Percentiles rank a stretch among this genome's conserved stretches.
Evolutionary conservation across 2,329 filamentous ascomycete species (phyloP).

Genomic region (Pseudohalonectria lignicola): DNA sequence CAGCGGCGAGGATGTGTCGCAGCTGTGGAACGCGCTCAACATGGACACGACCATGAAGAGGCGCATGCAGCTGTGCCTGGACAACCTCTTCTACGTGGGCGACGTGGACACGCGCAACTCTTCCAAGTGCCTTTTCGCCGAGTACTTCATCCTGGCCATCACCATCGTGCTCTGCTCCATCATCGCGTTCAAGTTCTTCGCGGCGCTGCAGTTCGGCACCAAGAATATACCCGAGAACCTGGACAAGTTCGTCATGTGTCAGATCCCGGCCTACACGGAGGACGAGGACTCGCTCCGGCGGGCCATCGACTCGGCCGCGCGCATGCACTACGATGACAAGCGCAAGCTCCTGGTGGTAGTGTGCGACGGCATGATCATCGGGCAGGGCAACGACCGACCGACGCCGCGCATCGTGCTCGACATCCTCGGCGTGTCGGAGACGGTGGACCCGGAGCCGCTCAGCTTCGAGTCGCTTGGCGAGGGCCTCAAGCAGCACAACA

Average conservation of each 20-base stretch:
- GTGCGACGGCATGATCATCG: constrained; percentile 99
- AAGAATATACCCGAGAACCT: constrained; percentile 92
- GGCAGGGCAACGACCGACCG: constrained; percentile 91
- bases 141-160: constrained; percentile 80
- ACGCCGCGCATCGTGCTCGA: constrained; percentile 94
- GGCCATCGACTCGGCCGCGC: constrained; percentile 89
- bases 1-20: constrained; percentile 69
- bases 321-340: constrained; percentile 97
- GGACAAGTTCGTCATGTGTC: constrained; percentile 97
- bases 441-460: constrained; percentile 86
- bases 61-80: constrained; percentile 72
- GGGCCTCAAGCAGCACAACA: constrained; percentile 96
- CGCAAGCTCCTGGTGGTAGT: constrained; percentile 87
- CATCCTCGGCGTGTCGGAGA: constrained; percentile 89
- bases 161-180: constrained; percentile 70
- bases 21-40: constrained; percentile 65
- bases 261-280: constrained; percentile 95
- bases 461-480: constrained; percentile 96
- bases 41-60: constrained; percentile 44
- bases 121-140: constrained; percentile 70
- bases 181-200: constrained; percentile 93
- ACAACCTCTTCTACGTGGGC: constrained; percentile 92
- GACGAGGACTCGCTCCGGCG: constrained; percentile 95
- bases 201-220: constrained; percentile 83
- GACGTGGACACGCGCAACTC: constrained; percentile 88